Conservation (phyloP, 108 stramenopile species). For the Nitzschia sp. region DNA sequence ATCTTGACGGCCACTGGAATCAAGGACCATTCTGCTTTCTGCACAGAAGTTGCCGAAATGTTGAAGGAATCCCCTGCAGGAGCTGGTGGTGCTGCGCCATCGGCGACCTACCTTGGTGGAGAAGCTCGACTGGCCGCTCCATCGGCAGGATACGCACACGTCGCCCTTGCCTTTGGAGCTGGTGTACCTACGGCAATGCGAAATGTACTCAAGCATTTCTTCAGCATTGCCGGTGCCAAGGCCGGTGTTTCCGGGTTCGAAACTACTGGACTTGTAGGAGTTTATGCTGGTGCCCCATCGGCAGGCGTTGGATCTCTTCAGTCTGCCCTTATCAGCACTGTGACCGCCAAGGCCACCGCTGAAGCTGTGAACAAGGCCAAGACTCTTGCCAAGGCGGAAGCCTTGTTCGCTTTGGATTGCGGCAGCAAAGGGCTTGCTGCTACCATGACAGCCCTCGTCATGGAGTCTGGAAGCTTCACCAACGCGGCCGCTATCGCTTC, state of each 20-base stretch:
- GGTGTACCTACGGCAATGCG: slow-evolving; percentile 49
- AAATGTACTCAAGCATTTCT: slow-evolving; percentile 72
- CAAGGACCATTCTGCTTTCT: slow-evolving; percentile 79
- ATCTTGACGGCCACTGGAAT: slow-evolving; percentile 84
- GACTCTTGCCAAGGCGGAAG: slow-evolving; percentile 77
- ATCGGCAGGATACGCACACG: slow-evolving; percentile 72
- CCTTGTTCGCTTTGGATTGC: slow-evolving; percentile 66
- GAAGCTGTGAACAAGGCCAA: slow-evolving; percentile 72
- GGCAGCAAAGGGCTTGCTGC: slow-evolving; percentile 77
- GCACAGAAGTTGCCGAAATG: slow-evolving; percentile 62
- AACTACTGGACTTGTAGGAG: slow-evolving; percentile 72
- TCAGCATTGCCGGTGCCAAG: slow-evolving; percentile 46
- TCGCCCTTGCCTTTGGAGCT: slow-evolving; percentile 80
- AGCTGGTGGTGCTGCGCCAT: slow-evolving; percentile 30
- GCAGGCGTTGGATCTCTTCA: slow-evolving; percentile 48
- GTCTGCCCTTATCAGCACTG: slow-evolving; percentile 57
- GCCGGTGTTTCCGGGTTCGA: slow-evolving; percentile 59
- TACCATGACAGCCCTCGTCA: slow-evolving; percentile 76
- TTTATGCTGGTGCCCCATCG: slow-evolving; percentile 67
- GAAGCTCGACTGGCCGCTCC: slow-evolving; percentile 78
- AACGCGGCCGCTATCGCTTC: slow-evolving; percentile 55
- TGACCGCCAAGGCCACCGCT: slow-evolving; percentile 48
- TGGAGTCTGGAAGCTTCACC: slow-evolving; percentile 69
- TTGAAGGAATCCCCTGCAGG: slow-evolving; percentile 57
- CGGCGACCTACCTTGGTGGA: slow-evolving; percentile 68